A percentile compares a stretch with the other conserved stretches of the same genome.
These are phyloP conservation scores for Nidula niveotomentosa DNA, from an alignment of 1,284 basidiomycete species.

Conservation along the genomic window DNA sequence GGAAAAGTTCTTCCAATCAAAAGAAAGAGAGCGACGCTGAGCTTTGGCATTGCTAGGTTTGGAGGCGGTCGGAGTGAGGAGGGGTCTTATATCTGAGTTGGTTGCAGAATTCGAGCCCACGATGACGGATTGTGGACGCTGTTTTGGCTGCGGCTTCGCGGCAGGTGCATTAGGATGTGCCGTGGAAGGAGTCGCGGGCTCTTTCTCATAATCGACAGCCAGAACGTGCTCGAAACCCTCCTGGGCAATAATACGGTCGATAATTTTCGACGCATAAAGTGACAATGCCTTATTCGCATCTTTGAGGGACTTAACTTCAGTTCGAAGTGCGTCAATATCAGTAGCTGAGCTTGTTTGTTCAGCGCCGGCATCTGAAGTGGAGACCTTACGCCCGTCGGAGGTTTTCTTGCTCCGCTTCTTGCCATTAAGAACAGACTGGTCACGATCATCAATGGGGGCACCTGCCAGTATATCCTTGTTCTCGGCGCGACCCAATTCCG, in stretches of 20 bases:
- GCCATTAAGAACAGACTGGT: slow-evolving; percentile 40
- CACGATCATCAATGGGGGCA: slow-evolving; percentile 48
- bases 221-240: slow-evolving; percentile 95
- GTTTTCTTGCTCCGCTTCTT: slow-evolving; percentile 58
- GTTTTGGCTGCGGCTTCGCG: slow-evolving; percentile 33
- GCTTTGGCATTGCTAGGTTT: slow-evolving; percentile 40
- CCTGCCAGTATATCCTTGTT: slow-evolving; percentile 73
- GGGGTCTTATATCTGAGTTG: not conserved
- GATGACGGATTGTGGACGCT: slow-evolving; percentile 60
- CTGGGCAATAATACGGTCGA: slow-evolving; percentile 91
- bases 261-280: slow-evolving; percentile 94
- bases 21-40: slow-evolving; percentile 75
- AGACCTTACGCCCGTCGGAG: slow-evolving; percentile 34
- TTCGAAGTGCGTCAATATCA: slow-evolving; percentile 70
- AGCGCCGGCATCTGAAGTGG: slow-evolving; percentile 33
- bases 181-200: slow-evolving; percentile 38
- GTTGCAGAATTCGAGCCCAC: slow-evolving; percentile 34
- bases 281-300: slow-evolving; percentile 95
- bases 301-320: slow-evolving; percentile 86
- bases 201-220: slow-evolving; percentile 81
- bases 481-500: slow-evolving; percentile 87
- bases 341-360: slow-evolving; percentile 40
- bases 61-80: slow-evolving; percentile 34
- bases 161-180: slow-evolving; percentile 27
- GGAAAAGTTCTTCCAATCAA: slow-evolving; percentile 78